These are phyloP conservation scores for Saxophila tyrrhenica DNA, from an alignment of 495 filamentous ascomycete species.

Conservation along the genomic window DNA sequence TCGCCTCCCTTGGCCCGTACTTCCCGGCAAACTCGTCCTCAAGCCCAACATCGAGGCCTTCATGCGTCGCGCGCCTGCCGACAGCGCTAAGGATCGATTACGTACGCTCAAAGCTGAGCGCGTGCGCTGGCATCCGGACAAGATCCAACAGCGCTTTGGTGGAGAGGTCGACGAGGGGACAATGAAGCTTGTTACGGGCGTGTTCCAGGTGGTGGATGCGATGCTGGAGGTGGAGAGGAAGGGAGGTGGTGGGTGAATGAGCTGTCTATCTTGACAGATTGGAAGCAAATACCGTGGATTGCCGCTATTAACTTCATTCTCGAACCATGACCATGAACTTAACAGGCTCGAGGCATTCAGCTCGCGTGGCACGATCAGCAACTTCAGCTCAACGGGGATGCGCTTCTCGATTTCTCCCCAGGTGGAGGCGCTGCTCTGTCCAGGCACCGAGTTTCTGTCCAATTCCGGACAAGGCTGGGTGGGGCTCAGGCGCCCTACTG, in stretches of 20 bases:
- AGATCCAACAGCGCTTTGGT: slow-evolving; percentile 84
- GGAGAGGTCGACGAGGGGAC: slow-evolving; percentile 52
- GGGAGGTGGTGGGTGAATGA: background rate
- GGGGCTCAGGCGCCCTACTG: background rate
- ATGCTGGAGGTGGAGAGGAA: slow-evolving; percentile 48
- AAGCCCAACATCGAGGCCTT: slow-evolving; percentile 34
- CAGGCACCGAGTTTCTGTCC: no score
- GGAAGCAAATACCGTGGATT: no score
- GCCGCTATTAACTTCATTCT: no score
- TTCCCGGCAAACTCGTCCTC: slow-evolving; percentile 7
- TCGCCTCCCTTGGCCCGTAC: slow-evolving; percentile 18
- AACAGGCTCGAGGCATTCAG: no score
- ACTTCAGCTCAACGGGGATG: no score
- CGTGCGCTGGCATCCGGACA: slow-evolving; percentile 95
- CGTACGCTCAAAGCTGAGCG: slow-evolving; percentile 70
- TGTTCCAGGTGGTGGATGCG: slow-evolving; percentile 82
- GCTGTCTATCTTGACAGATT: no score
- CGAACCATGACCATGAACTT: no score
- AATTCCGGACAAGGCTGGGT: background rate
- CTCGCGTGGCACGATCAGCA: no score
- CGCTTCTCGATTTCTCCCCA: no score
- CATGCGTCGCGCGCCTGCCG: slow-evolving; percentile 39
- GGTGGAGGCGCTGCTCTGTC: no score
- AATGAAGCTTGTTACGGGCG: slow-evolving; percentile 70
- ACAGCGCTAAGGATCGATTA: slow-evolving; percentile 8